Conservation (phyloP, 192 early-diverging fungal species). For the Umbelopsis sp. region DNA sequence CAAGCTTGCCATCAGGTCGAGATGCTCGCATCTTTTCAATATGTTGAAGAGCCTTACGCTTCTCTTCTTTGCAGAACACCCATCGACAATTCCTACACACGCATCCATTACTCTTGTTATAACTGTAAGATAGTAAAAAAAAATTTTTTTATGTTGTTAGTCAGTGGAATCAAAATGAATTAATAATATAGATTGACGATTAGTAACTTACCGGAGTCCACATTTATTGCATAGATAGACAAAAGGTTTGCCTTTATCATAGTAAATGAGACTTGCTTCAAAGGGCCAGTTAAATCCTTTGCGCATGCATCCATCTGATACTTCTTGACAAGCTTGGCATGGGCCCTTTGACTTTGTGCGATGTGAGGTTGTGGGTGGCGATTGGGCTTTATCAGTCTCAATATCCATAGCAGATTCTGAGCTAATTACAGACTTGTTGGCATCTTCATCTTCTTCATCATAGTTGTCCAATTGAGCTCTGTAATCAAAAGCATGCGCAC, state of each 20-base stretch:
- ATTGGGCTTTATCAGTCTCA: neutral
- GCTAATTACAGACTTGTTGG: neutral
- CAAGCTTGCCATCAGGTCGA: constrained; percentile 32
- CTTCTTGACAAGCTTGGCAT: constrained; percentile 35
- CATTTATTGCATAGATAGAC: constrained; percentile 44
- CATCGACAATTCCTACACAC: constrained; percentile 39
- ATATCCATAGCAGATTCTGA: neutral
- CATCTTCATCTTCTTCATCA: neutral
- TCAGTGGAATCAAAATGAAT: neutral
- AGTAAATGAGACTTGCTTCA: neutral
- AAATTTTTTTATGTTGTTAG: neutral
- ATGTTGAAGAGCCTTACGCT: constrained; percentile 37
- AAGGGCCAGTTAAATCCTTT: constrained; percentile 43
- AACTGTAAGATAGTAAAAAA: constrained; percentile 20
- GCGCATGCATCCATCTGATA: constrained; percentile 40
- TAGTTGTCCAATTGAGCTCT: neutral
- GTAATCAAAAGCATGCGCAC: neutral
- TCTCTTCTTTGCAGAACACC: constrained; percentile 48
- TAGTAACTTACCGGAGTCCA: constrained; percentile 28
- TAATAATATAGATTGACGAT: neutral
- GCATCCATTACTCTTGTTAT: constrained; percentile 39
- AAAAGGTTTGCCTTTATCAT: constrained; percentile 35
- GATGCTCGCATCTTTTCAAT: constrained; percentile 37
- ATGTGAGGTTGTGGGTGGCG: neutral
- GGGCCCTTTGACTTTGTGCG: constrained; percentile 26